These are phyloP conservation scores for Venturia effusa DNA, from an alignment of 2,329 filamentous ascomycete genomes.

Conservation along the genomic window DNA sequence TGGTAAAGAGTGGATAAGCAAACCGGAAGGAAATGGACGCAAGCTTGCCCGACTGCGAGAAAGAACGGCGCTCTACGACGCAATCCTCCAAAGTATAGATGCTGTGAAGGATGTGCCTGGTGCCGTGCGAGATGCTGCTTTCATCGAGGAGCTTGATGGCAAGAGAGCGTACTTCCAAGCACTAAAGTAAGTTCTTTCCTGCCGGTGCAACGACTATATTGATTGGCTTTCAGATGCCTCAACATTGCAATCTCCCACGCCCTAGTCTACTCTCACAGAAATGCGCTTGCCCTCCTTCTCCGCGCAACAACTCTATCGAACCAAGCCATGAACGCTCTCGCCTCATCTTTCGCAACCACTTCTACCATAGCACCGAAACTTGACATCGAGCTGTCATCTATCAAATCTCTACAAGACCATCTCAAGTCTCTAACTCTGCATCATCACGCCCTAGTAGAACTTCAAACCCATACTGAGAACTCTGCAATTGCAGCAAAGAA, in stretches of 20 bases:
- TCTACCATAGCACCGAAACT: constrained; percentile 42
- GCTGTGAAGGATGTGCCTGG: constrained; percentile 83
- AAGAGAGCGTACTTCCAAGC: constrained; percentile 78
- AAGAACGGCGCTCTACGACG: constrained; percentile 80
- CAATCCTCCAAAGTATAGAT: constrained; percentile 80
- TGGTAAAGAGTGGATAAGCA: constrained; percentile 29
- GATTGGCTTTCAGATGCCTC: constrained; percentile 49
- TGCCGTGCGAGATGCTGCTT: constrained; percentile 69
- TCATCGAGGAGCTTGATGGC: constrained; percentile 67
- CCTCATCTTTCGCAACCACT: constrained; percentile 26
- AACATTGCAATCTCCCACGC: constrained; percentile 78
- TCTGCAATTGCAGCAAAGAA: constrained; percentile 36
- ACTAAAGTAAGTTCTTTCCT: constrained; percentile 52
- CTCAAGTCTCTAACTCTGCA: constrained; percentile 66
- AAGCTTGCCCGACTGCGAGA: constrained; percentile 75
- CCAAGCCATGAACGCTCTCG: constrained; percentile 38
- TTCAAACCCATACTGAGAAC: constrained; percentile 52
- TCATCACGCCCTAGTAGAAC: constrained; percentile 74
- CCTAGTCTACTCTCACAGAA: constrained; percentile 58
- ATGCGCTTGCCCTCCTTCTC: constrained; percentile 76
- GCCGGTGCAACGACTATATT: background rate
- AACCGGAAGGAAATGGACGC: constrained; percentile 54
- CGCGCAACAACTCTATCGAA: constrained; percentile 56
- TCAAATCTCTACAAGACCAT: constrained; percentile 47
- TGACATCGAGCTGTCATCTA: constrained; percentile 50